Base-by-base conservation (phyloP, 768 basidiomycete species). In the Pholiota conissans region DNA sequence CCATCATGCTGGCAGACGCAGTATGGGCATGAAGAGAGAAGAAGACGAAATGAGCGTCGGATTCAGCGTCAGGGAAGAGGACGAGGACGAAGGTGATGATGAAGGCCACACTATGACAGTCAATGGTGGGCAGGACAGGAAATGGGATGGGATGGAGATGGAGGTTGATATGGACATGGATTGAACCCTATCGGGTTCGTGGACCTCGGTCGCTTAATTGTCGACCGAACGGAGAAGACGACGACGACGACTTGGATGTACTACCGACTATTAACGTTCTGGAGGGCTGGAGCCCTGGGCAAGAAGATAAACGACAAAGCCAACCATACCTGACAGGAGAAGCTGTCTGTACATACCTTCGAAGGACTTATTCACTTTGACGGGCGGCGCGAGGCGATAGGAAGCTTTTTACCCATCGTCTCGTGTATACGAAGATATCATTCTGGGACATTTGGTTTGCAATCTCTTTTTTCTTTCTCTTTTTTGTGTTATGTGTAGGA, bases 81-180 rank as follows among this genome's bases (percentile, higher is more conserved):
- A 78, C 27, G 84, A 81, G 63, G 75, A 75, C 50, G 58, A 52
- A 60, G 59, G 60, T 42, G 58, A 57, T 49, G 55, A 62, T 64
- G 58, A 63, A 11, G 29, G 29, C 18, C 39, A 49, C 35, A n/a
- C 9, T 14, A 18, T 49, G 35, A 26, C 48, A 63, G 63, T 79
- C 10, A 16, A 47, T 45, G 53, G 37, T 51, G 73, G 75, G 73
- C 77, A 52, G 73, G 80, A 49, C 71, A 75, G 73, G 79, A 80
- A 65, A 75, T 84, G 83, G 81, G 67, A 69, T 28, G 67, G 65
- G n/a, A 64, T 67, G 64, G 67, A 72, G 53, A 85, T 89, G 64
- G 66, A 69, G 59, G 86, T 89, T 57, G 89, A 87, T 55, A 86
- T 87, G 85, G 85, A 86, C 64, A 83, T 88, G 82, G 81, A 83